Conservation (phyloP, 352 stramenopile species). For the Globisporangium sylvaticum region DNA sequence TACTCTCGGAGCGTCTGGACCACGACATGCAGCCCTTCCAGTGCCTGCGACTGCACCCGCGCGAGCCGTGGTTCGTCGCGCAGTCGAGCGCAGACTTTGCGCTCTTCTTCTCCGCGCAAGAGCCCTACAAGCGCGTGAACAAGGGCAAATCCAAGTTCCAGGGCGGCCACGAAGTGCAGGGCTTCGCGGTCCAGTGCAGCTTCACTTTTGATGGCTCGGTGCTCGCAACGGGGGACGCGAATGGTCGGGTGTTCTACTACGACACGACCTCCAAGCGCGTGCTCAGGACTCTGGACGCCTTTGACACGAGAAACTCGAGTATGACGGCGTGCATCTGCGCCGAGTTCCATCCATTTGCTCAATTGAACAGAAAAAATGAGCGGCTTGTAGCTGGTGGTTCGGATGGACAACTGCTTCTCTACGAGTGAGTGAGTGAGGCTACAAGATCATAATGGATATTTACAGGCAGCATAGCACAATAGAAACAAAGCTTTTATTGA, state of each 20-base stretch:
- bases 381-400: slow-evolving; percentile 25
- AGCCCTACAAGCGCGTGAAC: slow-evolving; percentile 49
- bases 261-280: slow-evolving; percentile 18
- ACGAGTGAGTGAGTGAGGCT: not conserved
- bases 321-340: slow-evolving; percentile 27
- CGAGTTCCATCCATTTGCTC: slow-evolving; percentile 24
- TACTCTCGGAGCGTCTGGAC: slow-evolving; percentile 50
- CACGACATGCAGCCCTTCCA: slow-evolving; percentile 40
- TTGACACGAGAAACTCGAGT: not conserved
- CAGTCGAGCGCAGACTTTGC: slow-evolving; percentile 42
- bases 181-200: slow-evolving; percentile 47
- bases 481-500: not conserved
- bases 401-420: slow-evolving; percentile 23
- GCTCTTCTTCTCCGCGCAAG: slow-evolving; percentile 32
- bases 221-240: slow-evolving; percentile 42
- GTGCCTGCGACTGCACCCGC: slow-evolving; percentile 43
- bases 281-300: slow-evolving; percentile 21
- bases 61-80: slow-evolving; percentile 31
- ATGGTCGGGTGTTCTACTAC: slow-evolving; percentile 48
- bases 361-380: not conserved
- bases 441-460: not conserved
- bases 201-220: slow-evolving; percentile 42
- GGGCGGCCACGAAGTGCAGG: slow-evolving; percentile 6
- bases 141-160: slow-evolving; percentile 25
- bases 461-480: not conserved